Evolutionary conservation across 2,329 filamentous ascomycete genomes (phyloP).

Genomic region (Pseudogymnoascus sp.): DNA sequence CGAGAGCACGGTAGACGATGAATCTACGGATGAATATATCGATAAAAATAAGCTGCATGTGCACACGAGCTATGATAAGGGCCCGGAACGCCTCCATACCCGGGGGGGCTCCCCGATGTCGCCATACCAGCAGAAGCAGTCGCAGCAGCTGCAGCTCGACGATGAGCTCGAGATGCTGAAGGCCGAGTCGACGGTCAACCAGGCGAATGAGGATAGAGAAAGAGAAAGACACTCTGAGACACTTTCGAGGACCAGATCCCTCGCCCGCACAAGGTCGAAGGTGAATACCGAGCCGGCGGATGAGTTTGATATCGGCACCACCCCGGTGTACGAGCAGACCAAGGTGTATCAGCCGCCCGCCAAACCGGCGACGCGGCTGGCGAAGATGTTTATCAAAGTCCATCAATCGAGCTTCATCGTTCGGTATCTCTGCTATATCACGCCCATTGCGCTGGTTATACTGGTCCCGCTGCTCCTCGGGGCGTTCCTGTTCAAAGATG

Average conservation of each 20-base stretch:
- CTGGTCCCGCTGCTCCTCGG: conserved; percentile 61
- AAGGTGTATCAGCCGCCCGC: conserved; percentile 56
- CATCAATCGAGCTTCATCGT: conserved; percentile 58
- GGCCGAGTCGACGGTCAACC: conserved; percentile 48
- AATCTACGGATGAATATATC: conserved; percentile 17
- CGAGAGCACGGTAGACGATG: conserved; percentile 25
- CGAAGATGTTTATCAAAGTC: conserved; percentile 54
- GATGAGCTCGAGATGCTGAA: conserved; percentile 59
- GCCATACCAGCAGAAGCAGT: conserved; percentile 46
- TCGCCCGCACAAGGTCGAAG: conserved; percentile 32
- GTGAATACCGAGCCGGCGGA: conserved; percentile 51
- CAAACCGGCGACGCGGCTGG: conserved; percentile 51
- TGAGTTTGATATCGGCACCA: conserved; percentile 44
- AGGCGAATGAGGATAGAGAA: conserved; percentile 14
- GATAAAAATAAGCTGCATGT: conserved; percentile 39
- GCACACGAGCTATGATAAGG: conserved; percentile 34
- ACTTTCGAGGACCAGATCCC: conserved; percentile 32
- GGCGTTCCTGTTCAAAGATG: conserved; percentile 45
- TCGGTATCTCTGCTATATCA: conserved; percentile 64
- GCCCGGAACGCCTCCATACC: conserved; percentile 22
- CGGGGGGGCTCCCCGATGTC: conserved; percentile 31
- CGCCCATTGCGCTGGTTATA: conserved; percentile 53
- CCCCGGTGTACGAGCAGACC: conserved; percentile 58
- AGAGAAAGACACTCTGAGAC: conserved; percentile 12
- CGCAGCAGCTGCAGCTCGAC: conserved; percentile 50